Conservation (phyloP, 2,329 filamentous ascomycete species). For the Tolypocladium ophioglossoides region DNA sequence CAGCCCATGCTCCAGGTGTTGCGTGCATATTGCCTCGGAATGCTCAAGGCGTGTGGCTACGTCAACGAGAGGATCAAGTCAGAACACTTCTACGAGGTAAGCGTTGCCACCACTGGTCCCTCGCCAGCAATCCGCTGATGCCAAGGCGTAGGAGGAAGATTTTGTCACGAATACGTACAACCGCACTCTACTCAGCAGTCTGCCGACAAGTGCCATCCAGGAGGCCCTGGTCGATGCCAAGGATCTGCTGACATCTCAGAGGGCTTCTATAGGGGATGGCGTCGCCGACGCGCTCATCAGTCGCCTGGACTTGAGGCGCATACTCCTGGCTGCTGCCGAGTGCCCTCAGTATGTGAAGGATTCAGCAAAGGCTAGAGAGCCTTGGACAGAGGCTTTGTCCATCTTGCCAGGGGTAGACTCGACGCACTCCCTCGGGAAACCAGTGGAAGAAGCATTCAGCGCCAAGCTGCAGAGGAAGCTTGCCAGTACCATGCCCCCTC, state of each 20-base stretch:
- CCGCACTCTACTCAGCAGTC: constrained; percentile 58
- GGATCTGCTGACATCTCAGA: constrained; percentile 33
- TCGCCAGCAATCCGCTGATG: not conserved
- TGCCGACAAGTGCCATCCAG: constrained; percentile 47
- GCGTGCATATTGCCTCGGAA: constrained; percentile 73
- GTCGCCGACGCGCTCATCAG: constrained; percentile 46
- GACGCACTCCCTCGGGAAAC: constrained; percentile 50
- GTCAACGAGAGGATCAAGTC: constrained; percentile 67
- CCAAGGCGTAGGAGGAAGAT: constrained; percentile 66
- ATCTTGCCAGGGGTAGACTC: constrained; percentile 46
- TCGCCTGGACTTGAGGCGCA: constrained; percentile 56
- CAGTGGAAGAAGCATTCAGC: constrained; percentile 73
- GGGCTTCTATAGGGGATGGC: constrained; percentile 27
- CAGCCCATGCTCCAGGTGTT: constrained; percentile 53
- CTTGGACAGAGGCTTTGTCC: constrained; percentile 39
- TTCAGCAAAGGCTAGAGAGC: constrained; percentile 34
- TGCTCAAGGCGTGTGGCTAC: constrained; percentile 73
- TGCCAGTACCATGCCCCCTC: constrained; percentile 85
- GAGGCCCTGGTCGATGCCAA: constrained; percentile 43
- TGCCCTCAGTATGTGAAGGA: constrained; percentile 33
- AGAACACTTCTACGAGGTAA: constrained; percentile 86
- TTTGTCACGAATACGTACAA: constrained; percentile 91
- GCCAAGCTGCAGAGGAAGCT: constrained; percentile 83
- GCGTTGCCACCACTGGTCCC: not conserved
- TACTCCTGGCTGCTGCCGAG: constrained; percentile 47